Evolutionary conservation across 306 rosid genomes (phyloP).

Genomic region (Luffa acutangula): DNA sequence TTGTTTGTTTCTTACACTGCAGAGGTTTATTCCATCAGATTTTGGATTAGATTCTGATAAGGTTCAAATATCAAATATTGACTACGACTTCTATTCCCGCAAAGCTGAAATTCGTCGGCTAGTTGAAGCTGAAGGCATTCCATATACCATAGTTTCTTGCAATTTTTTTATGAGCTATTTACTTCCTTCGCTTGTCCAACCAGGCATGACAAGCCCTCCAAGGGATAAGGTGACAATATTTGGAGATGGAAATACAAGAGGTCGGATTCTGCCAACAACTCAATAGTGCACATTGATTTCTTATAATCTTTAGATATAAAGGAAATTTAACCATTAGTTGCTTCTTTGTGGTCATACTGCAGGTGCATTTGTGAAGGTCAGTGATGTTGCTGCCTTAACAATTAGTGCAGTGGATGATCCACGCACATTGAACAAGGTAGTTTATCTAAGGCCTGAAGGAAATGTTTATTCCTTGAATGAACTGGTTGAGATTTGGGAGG

Average conservation of each 20-base stretch:
- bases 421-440: slow-evolving; percentile 44
- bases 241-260: slow-evolving; percentile 67
- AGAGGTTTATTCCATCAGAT: slow-evolving; percentile 76
- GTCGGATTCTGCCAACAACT: slow-evolving; percentile 22
- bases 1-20: slow-evolving; percentile 9
- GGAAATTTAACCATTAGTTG: neutral
- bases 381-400: slow-evolving; percentile 73
- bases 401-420: slow-evolving; percentile 67
- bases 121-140: slow-evolving; percentile 55
- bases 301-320: neutral
- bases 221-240: slow-evolving; percentile 55
- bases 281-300: neutral
- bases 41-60: slow-evolving; percentile 66
- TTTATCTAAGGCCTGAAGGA: slow-evolving; percentile 68
- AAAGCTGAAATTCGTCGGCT: slow-evolving; percentile 59
- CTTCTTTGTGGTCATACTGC: slow-evolving; percentile 10
- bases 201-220: slow-evolving; percentile 52
- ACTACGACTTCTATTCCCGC: slow-evolving; percentile 38
- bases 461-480: slow-evolving; percentile 56
- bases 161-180: slow-evolving; percentile 49
- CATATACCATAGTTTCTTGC: slow-evolving; percentile 53
- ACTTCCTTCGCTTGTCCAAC: slow-evolving; percentile 70
- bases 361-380: slow-evolving; percentile 55
- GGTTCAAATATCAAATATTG: slow-evolving; percentile 37
- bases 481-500: slow-evolving; percentile 64